phyloP scores from a whole-genome alignment of 1,139 yeast species.

The Yamadazyma atmosphaerica region DNA sequence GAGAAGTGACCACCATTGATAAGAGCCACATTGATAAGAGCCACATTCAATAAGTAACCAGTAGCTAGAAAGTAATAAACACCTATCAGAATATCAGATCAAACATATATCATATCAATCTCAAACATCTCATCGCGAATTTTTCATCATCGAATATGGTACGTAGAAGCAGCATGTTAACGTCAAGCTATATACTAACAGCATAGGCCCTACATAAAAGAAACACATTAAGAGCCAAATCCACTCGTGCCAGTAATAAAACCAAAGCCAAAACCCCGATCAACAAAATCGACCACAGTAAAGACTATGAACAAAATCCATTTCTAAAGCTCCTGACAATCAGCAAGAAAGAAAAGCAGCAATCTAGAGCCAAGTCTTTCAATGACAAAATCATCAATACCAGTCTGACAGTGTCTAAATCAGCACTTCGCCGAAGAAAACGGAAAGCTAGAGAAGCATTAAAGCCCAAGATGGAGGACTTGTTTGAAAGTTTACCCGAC shows the following conservation, averaged over 20 bases:
- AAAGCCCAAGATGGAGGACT: slow-evolving; percentile 65
- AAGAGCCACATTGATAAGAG: too few relatives aligned
- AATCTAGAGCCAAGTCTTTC: slow-evolving; percentile 31
- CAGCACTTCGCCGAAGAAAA: slow-evolving; percentile 64
- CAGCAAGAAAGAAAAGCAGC: slow-evolving; percentile 55
- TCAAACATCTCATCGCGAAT: too few relatives aligned
- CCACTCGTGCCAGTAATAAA: slow-evolving; percentile 21
- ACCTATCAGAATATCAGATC: too few relatives aligned
- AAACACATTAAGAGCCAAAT: slow-evolving; percentile 36
- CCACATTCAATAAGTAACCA: too few relatives aligned
- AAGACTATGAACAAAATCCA: slow-evolving; percentile 47
- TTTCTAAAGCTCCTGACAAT: slow-evolving; percentile 54
- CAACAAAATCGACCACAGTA: slow-evolving; percentile 29
- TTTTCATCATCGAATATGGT: too few relatives aligned
- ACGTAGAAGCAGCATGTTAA: too few relatives aligned
- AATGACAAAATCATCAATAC: slow-evolving; percentile 34
- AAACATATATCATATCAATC: too few relatives aligned
- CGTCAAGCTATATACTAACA: too few relatives aligned
- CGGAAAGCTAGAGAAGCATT: slow-evolving; percentile 62
- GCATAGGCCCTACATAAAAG: slow-evolving; percentile 41
- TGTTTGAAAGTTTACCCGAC: slow-evolving; percentile 52
- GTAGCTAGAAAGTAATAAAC: too few relatives aligned
- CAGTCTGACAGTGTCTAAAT: slow-evolving; percentile 55
- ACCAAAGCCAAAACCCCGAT: slow-evolving; percentile 12
- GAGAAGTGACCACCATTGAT: too few relatives aligned